Evolutionary conservation across 2,329 filamentous ascomycete genomes (phyloP), one percentile per base, ranked within the genome.

Genomic region (Arachnopeziza araneosa): DNA sequence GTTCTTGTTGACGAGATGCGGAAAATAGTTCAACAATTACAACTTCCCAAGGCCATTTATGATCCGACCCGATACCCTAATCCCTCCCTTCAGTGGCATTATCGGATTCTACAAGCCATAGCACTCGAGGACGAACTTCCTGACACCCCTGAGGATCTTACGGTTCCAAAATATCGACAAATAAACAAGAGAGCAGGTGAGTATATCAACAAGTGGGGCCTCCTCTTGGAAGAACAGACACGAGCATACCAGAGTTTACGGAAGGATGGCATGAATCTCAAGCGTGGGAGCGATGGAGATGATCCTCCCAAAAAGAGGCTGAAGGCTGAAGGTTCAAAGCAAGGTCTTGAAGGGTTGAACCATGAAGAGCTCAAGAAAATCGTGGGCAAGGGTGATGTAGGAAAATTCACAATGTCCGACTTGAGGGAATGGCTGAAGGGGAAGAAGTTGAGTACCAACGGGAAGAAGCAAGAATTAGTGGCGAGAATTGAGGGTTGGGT

Each of bases 11-110:
- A 96, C 68, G 80, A 83, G 48, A 97, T 97, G 93, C 83, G 90
- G 54, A 82, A 82, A 6, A 83, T 97, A 3, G 79, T 97, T 1
- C 88, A 95, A 71, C 91, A 72, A 56, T 50, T 72, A 0, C 91
- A 96, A 71, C 83, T 99, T 8, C 95, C 95, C 0, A 93, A 90
- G 69, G 92, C 83, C 6, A 80, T 83, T 32, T 99, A 96, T 71
- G 89, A 96, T 66, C 93, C 93, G 1, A 78, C 80, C 1, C 95
- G 89, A 70, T 98, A 97, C 69, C 91, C 95, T 0, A 99, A 99
- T 63, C 92, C 93, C 10, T 83, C 90, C 9, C 79, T 99, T 24
- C 95, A 99, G 75, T 99, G 93, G 93, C 95, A 98, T 76, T 99
- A 98, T 78, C 88, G 86, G 63, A 96, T 99, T 52, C 78, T 99